Evolutionary conservation across 176 grass and related monocot species (phyloP), one percentile per base, ranked within the genome.

Genomic region (Oropetium thomaeum): DNA sequence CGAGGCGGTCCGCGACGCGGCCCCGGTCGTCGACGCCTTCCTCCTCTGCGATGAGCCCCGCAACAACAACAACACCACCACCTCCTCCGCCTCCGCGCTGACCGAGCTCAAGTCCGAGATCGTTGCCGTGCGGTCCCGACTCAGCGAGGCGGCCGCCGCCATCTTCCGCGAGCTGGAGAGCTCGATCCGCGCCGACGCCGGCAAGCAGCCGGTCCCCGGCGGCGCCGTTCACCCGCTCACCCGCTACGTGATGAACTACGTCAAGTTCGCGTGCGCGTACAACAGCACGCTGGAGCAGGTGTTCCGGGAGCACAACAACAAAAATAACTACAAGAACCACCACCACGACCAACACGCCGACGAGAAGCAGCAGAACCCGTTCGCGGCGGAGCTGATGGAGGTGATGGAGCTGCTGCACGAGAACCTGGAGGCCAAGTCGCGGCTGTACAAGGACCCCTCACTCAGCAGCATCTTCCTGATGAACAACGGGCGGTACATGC

Each of bases 401-500:
- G 82, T 88, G 69, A 99, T 99, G 96, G 87, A 95, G 26, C 81
- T 92, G 33, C 89, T 99, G 6, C 78, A 92, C 26, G 9, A 35
- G 23, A 99, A 90, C 60, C 76, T 95, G n/a, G 91, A 92, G 12
- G 32, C 71, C 7, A 99, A 95, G 77, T 90, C 96, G 33, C 82
- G 87, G 71, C 81, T 92, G 3, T 99, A 99, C 84, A 99, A 82
- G 79, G 89, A 95, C 80, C 59, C 62, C 25, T 54, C 91, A 0
- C 67, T 92, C 51, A 85, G 75, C 82, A 79, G 52, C 84, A 90
- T 99, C 59, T 99, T 99, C 89, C 70, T 99, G 23, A 99, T 99
- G 96, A 99, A 99, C 96, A 99, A 99, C 44, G 89, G 92, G 3
- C 69, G 92, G 82, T 99, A 99, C 84, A 85, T 99, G 79, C 61